A percentile compares a stretch with the other conserved stretches of the same genome.
Conservation (phyloP, 345 rosid genomes). For the Raphanus sativus region DNA sequence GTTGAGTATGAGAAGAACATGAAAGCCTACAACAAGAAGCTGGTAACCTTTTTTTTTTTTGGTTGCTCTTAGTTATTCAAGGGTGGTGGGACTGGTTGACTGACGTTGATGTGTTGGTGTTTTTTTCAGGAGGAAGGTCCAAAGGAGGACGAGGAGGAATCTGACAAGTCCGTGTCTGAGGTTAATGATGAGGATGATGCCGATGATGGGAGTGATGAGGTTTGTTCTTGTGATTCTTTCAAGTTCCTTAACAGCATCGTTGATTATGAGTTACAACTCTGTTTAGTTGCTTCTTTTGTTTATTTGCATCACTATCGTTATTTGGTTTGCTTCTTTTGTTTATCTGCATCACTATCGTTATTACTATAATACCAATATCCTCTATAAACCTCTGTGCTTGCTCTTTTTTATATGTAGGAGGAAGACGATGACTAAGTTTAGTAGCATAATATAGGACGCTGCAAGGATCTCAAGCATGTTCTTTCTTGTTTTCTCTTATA, state of each 20-base stretch:
- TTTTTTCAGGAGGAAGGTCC: slow-evolving; percentile 67
- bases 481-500: not conserved
- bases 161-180: slow-evolving; percentile 93
- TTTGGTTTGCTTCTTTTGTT: not conserved
- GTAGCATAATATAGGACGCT: slow-evolving; percentile 38
- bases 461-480: slow-evolving; percentile 24
- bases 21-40: slow-evolving; percentile 84
- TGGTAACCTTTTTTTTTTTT: slow-evolving; percentile 37
- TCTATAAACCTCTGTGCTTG: not conserved
- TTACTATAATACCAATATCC: not conserved
- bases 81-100: not conserved
- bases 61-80: not conserved
- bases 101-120: not conserved
- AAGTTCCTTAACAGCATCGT: not conserved
- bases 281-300: not conserved
- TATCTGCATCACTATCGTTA: not conserved
- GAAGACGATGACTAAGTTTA: slow-evolving; percentile 72
- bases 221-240: not conserved
- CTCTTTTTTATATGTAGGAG: slow-evolving; percentile 42
- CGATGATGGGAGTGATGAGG: slow-evolving; percentile 82
- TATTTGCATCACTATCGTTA: not conserved
- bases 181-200: slow-evolving; percentile 87
- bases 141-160: slow-evolving; percentile 79
- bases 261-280: not conserved
- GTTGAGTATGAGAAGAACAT: slow-evolving; percentile 86